Evolutionary conservation across 192 early-diverging fungal species (phyloP), one percentile per base, ranked within the genome.

Genomic region (Linnemannia zychae): DNA sequence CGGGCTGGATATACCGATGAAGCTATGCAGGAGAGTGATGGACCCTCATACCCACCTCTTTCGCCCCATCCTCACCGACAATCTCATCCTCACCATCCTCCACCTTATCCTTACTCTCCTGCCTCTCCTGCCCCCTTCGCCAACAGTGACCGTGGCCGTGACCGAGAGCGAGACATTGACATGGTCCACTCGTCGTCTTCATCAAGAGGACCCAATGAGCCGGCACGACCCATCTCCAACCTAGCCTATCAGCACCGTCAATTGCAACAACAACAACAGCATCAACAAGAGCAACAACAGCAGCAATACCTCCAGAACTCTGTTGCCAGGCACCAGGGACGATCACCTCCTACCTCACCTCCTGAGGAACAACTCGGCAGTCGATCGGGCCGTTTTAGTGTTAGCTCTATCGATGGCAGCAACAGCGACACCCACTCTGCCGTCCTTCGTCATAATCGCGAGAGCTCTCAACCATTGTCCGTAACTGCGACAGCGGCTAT

Each of bases 181-280:
- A 13, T 33, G 24, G 12, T 11, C 57, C 4, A n/a, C 57, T 63
- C 57, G 24, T 63, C 57, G 0, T 31, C 9, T 3, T 63, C 57
- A 63, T 3, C 57, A 63, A 63, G 57, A 24, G 12, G 57, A 22
- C 9, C 57, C 5, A 31, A 12, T 60, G 57, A 60, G 28, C 11
- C 28, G 0, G 12, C 57, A 60, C 57, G 57, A 12, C 57, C 28
- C 57, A 31, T 63, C 24, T 63, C 57, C 31, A 63, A 63, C 57
- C 57, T 63, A 3, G 13, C 28, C 24, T 63, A 33, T 24, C 57
- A 63, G 24, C 57, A 63, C 57, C 57, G 57, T 28, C 57, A 63
- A 33, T 63, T 63, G 57, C 57, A 63, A 63, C 57, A 63, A 63
- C 57, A 63, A 60, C 53, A 60, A 53, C 52, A 50, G 18, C 49